Percentiles rank a stretch among this genome's conserved stretches.
These are phyloP conservation scores for Penicillium manginii DNA, from an alignment of 495 filamentous ascomycete genomes.

Conservation along the genomic window DNA sequence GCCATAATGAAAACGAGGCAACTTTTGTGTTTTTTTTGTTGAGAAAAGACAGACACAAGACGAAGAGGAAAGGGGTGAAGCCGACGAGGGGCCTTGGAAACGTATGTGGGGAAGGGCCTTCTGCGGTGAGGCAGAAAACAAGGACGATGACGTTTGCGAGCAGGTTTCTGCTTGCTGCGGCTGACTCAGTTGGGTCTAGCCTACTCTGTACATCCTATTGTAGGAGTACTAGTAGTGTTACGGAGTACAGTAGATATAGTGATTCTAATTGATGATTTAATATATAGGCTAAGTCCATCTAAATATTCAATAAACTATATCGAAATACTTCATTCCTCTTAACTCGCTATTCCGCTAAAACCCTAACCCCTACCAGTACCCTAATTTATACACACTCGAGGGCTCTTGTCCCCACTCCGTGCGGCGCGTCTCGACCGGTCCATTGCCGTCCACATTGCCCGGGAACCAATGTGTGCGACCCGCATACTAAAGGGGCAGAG, in stretches of 20 bases:
- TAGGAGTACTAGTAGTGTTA: too few species aligned
- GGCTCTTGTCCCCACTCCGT: neutral
- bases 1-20: slow-evolving; percentile 62
- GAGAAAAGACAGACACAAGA: slow-evolving; percentile 9
- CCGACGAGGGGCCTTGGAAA: slow-evolving; percentile 18
- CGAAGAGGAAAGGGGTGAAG: slow-evolving; percentile 22
- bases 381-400: too few species aligned
- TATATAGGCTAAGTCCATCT: too few species aligned
- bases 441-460: slow-evolving; percentile 19
- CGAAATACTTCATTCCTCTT: neutral
- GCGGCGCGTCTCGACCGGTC: slow-evolving; percentile 33
- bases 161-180: slow-evolving; percentile 23
- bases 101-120: slow-evolving; percentile 42
- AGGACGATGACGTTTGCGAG: slow-evolving; percentile 46
- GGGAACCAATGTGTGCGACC: slow-evolving; percentile 14
- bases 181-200: slow-evolving; percentile 24
- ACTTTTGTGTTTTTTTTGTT: neutral
- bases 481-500: neutral
- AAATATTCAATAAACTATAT: neutral
- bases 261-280: too few species aligned
- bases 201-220: too few species aligned
- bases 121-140: slow-evolving; percentile 39
- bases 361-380: neutral
- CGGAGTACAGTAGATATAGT: too few species aligned
- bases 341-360: neutral